Percentiles rank a stretch among this genome's conserved stretches.
Evolutionary conservation across 129 eudicot species (phyloP).

Genomic region (Oenanthe sinensis): DNA sequence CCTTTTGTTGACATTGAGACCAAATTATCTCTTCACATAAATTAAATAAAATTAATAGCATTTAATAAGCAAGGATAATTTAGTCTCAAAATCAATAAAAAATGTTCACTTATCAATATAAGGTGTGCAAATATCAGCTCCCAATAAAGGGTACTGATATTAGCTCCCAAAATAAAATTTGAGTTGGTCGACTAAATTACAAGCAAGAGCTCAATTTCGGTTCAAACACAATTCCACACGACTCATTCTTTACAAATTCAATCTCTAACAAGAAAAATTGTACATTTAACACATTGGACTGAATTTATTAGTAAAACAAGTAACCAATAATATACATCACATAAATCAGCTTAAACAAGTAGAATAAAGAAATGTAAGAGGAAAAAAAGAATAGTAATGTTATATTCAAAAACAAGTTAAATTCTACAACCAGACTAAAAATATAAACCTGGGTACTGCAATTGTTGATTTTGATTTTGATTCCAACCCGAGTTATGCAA

Average conservation of each 20-base stretch:
- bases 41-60: too few species aligned
- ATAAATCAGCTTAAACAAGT: neutral
- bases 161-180: neutral
- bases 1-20: too few species aligned
- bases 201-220: neutral
- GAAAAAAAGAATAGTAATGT: neutral
- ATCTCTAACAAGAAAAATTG: neutral
- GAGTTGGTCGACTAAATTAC: neutral
- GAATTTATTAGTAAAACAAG: neutral
- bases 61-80: too few species aligned
- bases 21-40: too few species aligned
- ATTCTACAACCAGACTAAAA: neutral
- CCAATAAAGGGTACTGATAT: neutral
- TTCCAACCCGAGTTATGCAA: slow-evolving; percentile 54
- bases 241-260: neutral
- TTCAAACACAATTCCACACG: neutral
- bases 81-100: too few species aligned
- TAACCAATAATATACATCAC: neutral
- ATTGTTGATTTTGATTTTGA: slow-evolving; percentile 45
- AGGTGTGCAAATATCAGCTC: too few species aligned
- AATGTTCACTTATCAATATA: too few species aligned
- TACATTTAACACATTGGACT: neutral
- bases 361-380: neutral
- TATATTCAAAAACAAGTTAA: neutral
- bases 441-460: slow-evolving; percentile 54